Percentiles rank a stretch among this genome's conserved stretches.
phyloP scores from a whole-genome alignment of 805 yeast species.

The Ogataea salicorniae region DNA sequence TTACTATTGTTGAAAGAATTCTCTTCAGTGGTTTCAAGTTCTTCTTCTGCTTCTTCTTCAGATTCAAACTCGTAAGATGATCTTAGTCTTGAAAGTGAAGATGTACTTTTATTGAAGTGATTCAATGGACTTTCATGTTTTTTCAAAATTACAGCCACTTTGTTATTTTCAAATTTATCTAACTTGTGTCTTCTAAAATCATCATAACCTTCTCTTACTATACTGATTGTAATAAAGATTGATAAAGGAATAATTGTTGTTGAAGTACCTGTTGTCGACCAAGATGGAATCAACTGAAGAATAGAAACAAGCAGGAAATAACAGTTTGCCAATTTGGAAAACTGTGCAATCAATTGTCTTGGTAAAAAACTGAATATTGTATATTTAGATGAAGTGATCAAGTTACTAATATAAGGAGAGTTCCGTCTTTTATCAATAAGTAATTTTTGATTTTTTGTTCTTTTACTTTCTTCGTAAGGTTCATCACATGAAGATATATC shows the following conservation, averaged over 20 bases:
- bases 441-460: slow-evolving; percentile 22
- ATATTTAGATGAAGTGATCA: slow-evolving; percentile 83
- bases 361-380: slow-evolving; percentile 79
- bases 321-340: slow-evolving; percentile 86
- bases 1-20: slow-evolving; percentile 24
- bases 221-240: slow-evolving; percentile 83
- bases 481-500: slow-evolving; percentile 31
- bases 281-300: slow-evolving; percentile 90
- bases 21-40: slow-evolving; percentile 5
- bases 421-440: slow-evolving; percentile 67
- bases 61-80: slow-evolving; percentile 10
- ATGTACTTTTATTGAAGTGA: slow-evolving; percentile 22
- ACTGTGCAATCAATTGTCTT: slow-evolving; percentile 83
- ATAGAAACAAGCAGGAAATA: slow-evolving; percentile 88
- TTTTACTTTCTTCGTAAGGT: slow-evolving; percentile 27
- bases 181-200: slow-evolving; percentile 83
- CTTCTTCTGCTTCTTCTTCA: slow-evolving; percentile 12
- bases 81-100: slow-evolving; percentile 26
- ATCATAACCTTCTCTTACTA: slow-evolving; percentile 89
- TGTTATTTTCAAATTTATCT: slow-evolving; percentile 80
- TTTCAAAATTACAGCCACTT: slow-evolving; percentile 38
- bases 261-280: slow-evolving; percentile 95
- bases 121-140: slow-evolving; percentile 4
- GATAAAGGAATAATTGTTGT: slow-evolving; percentile 89
- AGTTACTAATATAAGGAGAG: slow-evolving; percentile 57